Conservation (phyloP, 176 grass and related monocot genomes). For the Oryza officinalis region DNA sequence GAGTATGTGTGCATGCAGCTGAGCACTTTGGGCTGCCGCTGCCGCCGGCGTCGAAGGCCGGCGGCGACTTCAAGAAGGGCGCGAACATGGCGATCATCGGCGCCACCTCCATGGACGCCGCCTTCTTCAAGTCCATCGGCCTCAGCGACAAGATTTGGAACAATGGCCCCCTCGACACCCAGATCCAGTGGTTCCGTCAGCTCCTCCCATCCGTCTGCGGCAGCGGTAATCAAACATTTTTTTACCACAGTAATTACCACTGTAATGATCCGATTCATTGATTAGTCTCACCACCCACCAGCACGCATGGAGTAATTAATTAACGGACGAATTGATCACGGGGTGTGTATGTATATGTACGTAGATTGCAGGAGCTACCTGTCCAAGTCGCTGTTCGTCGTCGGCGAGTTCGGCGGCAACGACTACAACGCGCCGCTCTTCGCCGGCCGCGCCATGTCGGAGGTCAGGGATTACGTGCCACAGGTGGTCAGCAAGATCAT, state of each 20-base stretch:
- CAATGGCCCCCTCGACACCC: conserved; percentile 57
- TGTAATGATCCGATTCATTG: background rate
- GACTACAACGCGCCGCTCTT: conserved; percentile 72
- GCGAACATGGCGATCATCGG: conserved; percentile 76
- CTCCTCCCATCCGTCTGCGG: conserved; percentile 59
- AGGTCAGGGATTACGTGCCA: conserved; percentile 54
- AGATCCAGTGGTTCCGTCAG: conserved; percentile 67
- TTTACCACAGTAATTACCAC: background rate
- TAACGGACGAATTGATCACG: background rate
- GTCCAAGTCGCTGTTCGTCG: conserved; percentile 58
- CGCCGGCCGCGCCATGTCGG: conserved; percentile 44
- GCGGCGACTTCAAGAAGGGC: conserved; percentile 60
- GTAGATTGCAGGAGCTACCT: conserved; percentile 51
- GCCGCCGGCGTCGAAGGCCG: conserved; percentile 49
- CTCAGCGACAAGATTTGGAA: conserved; percentile 61
- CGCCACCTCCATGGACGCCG: conserved; percentile 49
- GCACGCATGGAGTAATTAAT: background rate
- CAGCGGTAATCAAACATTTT: background rate
- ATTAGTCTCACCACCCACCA: background rate
- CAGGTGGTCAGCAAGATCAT: conserved; percentile 45
- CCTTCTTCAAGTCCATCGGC: conserved; percentile 57
- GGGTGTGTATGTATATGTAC: too few species aligned
- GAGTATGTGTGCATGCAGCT: conserved; percentile 6
- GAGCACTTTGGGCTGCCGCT: conserved; percentile 61
- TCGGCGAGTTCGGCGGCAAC: conserved; percentile 77